phyloP scores from a whole-genome alignment of 441 rosid species.

The Adansonia rubrostipa region DNA sequence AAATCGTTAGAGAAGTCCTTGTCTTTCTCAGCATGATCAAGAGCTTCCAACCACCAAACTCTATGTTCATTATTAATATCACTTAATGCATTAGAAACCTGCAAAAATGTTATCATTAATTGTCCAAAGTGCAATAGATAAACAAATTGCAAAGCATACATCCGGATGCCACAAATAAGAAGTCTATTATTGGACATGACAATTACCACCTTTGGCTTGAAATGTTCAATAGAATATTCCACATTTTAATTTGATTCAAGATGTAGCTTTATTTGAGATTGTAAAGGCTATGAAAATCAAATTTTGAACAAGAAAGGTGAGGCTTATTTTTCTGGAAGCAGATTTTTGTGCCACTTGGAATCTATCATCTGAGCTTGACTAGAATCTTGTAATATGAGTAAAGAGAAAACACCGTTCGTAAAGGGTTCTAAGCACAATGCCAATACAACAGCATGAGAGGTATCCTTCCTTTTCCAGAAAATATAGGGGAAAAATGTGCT shows the following conservation, averaged over 20 bases:
- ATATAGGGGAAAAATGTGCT: not conserved
- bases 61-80: constrained; percentile 50
- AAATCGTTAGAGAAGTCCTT: constrained; percentile 67
- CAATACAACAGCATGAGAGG: constrained; percentile 2
- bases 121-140: not conserved
- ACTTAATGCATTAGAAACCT: constrained; percentile 67
- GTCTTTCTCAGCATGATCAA: constrained; percentile 66
- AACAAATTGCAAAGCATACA: constrained; percentile 13
- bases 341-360: not conserved
- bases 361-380: constrained; percentile 11
- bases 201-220: constrained; percentile 10
- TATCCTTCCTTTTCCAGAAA: not conserved
- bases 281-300: not conserved
- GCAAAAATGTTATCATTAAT: constrained; percentile 30
- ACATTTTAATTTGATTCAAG: constrained; percentile 13
- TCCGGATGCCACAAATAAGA: not conserved
- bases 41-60: constrained; percentile 92
- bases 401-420: not conserved
- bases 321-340: constrained; percentile 6
- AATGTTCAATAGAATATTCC: constrained; percentile 1
- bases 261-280: constrained; percentile 1
- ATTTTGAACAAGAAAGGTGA: constrained; percentile 5
- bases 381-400: constrained; percentile 7
- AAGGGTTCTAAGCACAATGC: constrained; percentile 14
- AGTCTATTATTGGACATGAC: not conserved